Conservation (phyloP, 371 early-diverging fungal genomes). For the Mucor racemosus region DNA sequence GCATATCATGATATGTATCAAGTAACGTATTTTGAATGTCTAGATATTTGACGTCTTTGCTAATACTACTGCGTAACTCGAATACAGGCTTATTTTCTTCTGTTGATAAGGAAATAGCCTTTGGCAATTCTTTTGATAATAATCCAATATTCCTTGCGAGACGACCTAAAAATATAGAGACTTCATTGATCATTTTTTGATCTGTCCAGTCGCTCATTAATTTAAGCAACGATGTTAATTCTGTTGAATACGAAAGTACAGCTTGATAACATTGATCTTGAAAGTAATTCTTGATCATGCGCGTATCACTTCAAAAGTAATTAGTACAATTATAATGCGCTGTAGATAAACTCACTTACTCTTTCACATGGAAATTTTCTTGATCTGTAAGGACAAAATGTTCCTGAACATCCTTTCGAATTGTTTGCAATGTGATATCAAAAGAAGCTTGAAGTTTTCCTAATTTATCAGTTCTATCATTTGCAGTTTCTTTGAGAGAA, state of each 20-base stretch:
- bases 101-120: conserved; percentile 22
- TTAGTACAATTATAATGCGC: not conserved
- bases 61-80: conserved; percentile 37
- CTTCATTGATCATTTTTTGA: conserved; percentile 27
- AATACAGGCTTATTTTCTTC: conserved; percentile 22
- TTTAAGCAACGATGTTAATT: conserved; percentile 4
- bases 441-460: conserved; percentile 27
- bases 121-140: conserved; percentile 42
- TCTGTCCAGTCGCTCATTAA: conserved; percentile 26
- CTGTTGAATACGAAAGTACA: conserved; percentile 21
- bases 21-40: conserved; percentile 29
- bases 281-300: conserved; percentile 33
- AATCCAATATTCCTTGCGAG: conserved; percentile 38
- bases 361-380: conserved; percentile 27
- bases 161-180: conserved; percentile 41
- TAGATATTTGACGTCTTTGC: conserved; percentile 38
- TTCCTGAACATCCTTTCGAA: conserved; percentile 31
- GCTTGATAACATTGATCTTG: conserved; percentile 29
- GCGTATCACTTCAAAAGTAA: conserved; percentile 28
- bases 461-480: conserved; percentile 30
- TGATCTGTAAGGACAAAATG: conserved; percentile 22
- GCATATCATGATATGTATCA: conserved; percentile 34
- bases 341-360: conserved; percentile 16
- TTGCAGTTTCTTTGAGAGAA: conserved; percentile 29
- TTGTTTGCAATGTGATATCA: conserved; percentile 23